Evolutionary conservation across 345 rosid genomes (phyloP).

Genomic region (Microthlaspi erraticum): DNA sequence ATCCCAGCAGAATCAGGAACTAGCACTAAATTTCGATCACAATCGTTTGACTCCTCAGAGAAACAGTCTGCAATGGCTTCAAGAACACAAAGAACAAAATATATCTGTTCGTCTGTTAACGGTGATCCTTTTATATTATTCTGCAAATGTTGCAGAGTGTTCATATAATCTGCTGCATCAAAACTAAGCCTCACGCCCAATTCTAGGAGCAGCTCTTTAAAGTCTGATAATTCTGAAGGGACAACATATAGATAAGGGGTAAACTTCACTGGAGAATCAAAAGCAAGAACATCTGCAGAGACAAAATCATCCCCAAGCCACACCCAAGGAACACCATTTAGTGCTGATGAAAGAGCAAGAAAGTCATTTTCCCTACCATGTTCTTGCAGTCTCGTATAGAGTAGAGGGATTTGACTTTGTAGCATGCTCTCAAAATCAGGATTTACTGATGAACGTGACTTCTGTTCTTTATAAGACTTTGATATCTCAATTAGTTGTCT

Average conservation of each 20-base stretch:
- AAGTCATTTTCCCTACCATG: conserved; percentile 66
- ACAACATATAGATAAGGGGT: conserved; percentile 93
- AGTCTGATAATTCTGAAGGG: conserved; percentile 89
- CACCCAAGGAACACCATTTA: conserved; percentile 81
- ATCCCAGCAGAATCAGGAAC: conserved; percentile 78
- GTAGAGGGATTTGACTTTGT: conserved; percentile 64
- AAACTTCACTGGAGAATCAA: conserved; percentile 96
- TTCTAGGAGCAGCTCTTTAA: conserved; percentile 72
- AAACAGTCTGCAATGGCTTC: conserved; percentile 84
- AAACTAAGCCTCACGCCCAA: conserved; percentile 87
- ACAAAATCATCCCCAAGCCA: conserved; percentile 97
- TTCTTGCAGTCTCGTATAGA: conserved; percentile 71
- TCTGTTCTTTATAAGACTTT: conserved; percentile 63
- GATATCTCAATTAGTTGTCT: conserved; percentile 76
- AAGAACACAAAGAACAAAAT: conserved; percentile 79
- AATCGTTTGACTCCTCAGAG: conserved; percentile 55
- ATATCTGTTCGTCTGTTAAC: conserved; percentile 69
- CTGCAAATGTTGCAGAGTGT: conserved; percentile 70
- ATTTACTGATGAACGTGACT: conserved; percentile 53
- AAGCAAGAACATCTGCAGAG: conserved; percentile 78
- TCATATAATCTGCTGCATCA: conserved; percentile 77
- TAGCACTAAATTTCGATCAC: conserved; percentile 60
- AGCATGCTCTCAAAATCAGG: conserved; percentile 60
- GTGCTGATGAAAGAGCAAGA: conserved; percentile 58
- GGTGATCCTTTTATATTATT: conserved; percentile 65